These are phyloP conservation scores for Diplocarpon mali DNA, from an alignment of 2,329 filamentous ascomycete species.

Conservation along the genomic window DNA sequence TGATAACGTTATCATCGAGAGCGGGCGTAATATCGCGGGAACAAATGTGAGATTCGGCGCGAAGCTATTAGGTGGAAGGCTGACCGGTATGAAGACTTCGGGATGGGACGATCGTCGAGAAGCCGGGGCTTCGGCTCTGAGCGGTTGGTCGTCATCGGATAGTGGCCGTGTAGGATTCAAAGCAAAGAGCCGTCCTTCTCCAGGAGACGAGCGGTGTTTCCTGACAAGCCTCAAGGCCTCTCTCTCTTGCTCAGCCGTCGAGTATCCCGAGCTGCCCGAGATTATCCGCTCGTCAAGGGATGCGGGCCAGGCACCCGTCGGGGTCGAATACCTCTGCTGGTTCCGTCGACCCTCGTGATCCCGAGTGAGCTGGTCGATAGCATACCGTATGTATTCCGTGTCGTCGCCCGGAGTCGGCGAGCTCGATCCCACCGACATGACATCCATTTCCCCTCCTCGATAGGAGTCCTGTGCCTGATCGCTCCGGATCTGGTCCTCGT, in stretches of 20 bases:
- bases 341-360: conserved; percentile 51
- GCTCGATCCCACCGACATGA: conserved; percentile 22
- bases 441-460: conserved; percentile 14
- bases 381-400: conserved; percentile 79
- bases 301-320: conserved; percentile 28
- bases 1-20: conserved; percentile 50
- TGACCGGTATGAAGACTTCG: conserved; percentile 38
- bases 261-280: conserved; percentile 31
- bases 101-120: conserved; percentile 16
- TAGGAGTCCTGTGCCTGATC: conserved; percentile 16
- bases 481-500: conserved; percentile 22
- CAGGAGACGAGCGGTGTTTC: conserved; percentile 28
- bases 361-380: conserved; percentile 75
- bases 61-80: conserved; percentile 32
- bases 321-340: conserved; percentile 35
- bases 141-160: conserved; percentile 11
- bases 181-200: conserved; percentile 21
- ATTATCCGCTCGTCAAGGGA: conserved; percentile 37
- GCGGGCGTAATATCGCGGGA: conserved; percentile 58
- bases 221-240: conserved; percentile 26
- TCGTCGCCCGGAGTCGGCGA: conserved; percentile 69
- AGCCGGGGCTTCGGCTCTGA: conserved; percentile 3
- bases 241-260: conserved; percentile 17
- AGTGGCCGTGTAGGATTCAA: conserved; percentile 24
- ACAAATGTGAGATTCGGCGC: conserved; percentile 53